Evolutionary conservation across 768 basidiomycete species (phyloP).

Genomic region (Crepidotus variabilis): DNA sequence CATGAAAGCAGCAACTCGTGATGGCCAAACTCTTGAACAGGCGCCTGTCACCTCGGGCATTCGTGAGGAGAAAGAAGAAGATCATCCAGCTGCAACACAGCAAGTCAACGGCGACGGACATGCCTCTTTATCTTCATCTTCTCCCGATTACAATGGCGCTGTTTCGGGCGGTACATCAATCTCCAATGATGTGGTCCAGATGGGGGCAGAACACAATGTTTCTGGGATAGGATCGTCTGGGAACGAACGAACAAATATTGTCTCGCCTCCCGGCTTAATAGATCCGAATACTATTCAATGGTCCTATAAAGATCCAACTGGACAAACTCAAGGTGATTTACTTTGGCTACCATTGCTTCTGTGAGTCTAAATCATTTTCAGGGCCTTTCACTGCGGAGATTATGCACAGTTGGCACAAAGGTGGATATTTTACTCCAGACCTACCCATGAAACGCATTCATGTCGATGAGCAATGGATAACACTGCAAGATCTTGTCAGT

Average conservation of each 20-base stretch:
- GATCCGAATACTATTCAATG: slow-evolving; percentile 72
- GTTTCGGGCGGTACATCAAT: background rate
- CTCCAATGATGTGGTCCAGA: background rate
- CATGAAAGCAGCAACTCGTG: slow-evolving; percentile 39
- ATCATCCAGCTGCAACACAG: slow-evolving; percentile 10
- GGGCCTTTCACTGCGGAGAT: slow-evolving; percentile 85
- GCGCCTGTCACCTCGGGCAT: slow-evolving; percentile 45
- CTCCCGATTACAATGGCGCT: background rate
- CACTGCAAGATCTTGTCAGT: slow-evolving; percentile 56
- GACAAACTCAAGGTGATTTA: slow-evolving; percentile 78
- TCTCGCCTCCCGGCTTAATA: slow-evolving; percentile 41
- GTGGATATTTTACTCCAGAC: slow-evolving; percentile 82
- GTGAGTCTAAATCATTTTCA: slow-evolving; percentile 24
- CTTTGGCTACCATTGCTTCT: slow-evolving; percentile 5
- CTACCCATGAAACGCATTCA: slow-evolving; percentile 82
- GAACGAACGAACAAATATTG: slow-evolving; percentile 10
- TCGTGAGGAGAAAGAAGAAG: slow-evolving; percentile 58
- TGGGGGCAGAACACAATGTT: background rate
- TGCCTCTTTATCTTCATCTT: background rate
- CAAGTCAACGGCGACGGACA: background rate
- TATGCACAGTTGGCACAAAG: slow-evolving; percentile 95
- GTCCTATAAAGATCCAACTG: slow-evolving; percentile 91
- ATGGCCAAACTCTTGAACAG: slow-evolving; percentile 33
- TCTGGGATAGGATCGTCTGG: background rate
- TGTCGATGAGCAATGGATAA: slow-evolving; percentile 63